A percentile compares a stretch with the other conserved stretches of the same genome.
Evolutionary conservation across 2,329 filamentous ascomycete genomes (phyloP).

Genomic region (Diaporthe velutina): DNA sequence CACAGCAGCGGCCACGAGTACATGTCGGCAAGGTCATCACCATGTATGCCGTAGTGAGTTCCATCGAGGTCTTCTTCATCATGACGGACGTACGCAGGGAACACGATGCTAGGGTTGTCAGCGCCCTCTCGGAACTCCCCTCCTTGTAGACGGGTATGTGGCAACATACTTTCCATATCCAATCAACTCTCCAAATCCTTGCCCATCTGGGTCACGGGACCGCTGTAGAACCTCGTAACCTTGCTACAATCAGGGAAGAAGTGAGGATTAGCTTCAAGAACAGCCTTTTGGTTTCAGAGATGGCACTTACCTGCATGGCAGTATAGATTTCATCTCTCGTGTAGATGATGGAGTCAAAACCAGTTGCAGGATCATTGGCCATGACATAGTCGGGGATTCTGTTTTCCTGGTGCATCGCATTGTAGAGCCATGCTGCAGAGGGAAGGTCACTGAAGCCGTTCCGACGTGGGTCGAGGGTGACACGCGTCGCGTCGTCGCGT

Average conservation of each 20-base stretch:
- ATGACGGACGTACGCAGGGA: background rate
- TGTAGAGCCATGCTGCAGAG: background rate
- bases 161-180: background rate
- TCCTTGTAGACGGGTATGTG: background rate
- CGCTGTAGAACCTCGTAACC: conserved; percentile 5
- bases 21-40: background rate
- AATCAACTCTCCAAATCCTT: too few relatives aligned
- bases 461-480: background rate
- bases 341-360: background rate
- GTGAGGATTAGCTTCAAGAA: background rate
- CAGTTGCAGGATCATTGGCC: background rate
- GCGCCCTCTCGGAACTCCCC: fast-evolving
- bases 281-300: fast-evolving
- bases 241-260: background rate
- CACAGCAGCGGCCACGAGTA: background rate
- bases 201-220: background rate
- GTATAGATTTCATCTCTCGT: background rate
- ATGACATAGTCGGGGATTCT: background rate
- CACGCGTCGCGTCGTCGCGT: background rate
- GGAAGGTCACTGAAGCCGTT: background rate
- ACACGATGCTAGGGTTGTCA: background rate
- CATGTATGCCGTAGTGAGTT: background rate
- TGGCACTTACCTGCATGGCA: background rate
- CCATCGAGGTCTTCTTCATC: background rate
- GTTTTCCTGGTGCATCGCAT: background rate